Conservation (phyloP, 73 alveolate genomes). For the Stentor coeruleus region DNA sequence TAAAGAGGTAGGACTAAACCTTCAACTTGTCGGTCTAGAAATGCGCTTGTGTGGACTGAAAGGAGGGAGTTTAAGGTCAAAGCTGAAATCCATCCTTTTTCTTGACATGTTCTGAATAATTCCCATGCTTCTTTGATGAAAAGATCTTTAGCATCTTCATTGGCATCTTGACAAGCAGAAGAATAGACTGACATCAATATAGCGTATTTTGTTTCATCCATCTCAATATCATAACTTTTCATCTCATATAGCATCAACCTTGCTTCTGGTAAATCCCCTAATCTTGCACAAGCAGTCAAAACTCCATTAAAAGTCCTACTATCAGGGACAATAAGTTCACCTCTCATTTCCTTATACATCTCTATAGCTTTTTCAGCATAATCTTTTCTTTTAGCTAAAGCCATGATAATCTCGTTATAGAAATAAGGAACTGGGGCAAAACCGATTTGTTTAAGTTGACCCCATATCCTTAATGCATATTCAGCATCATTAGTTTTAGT, state of each 20-base stretch:
- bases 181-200: not conserved
- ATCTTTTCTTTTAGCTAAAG: not conserved
- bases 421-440: slow-evolving; percentile 1
- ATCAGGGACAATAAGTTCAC: not conserved
- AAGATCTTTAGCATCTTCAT: slow-evolving; percentile 13
- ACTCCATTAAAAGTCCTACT: not conserved
- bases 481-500: not conserved
- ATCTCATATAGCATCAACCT: not conserved
- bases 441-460: not conserved
- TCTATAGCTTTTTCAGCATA: slow-evolving; percentile 20
- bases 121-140: slow-evolving; percentile 19
- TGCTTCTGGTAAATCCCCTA: not conserved
- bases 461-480: slow-evolving; percentile 13
- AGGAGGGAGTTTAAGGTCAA: not conserved
- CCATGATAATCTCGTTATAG: not conserved
- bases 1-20: slow-evolving; percentile 16
- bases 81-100: not conserved
- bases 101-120: not conserved
- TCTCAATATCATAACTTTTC: not conserved
- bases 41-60: not conserved
- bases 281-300: slow-evolving; percentile 16
- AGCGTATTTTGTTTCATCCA: not conserved
- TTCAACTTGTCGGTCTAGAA: not conserved
- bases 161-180: not conserved
- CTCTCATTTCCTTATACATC: not conserved